These are phyloP conservation scores for Telopea speciosissima DNA, from an alignment of 177 flowering plant genomes.

Conservation along the genomic window DNA sequence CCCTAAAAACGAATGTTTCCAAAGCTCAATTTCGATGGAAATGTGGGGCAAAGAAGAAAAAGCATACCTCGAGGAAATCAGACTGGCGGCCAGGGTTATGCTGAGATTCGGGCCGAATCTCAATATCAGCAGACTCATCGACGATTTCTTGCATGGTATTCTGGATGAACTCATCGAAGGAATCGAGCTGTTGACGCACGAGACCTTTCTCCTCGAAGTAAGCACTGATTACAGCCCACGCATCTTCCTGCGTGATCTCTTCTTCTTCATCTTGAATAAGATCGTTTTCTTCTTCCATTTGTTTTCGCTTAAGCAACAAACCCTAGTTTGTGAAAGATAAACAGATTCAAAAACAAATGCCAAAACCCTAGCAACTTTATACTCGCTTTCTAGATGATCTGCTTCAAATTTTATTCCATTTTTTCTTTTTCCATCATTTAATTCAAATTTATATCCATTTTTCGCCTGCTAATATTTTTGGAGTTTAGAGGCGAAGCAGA, in stretches of 20 bases:
- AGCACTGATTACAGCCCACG: constrained; percentile 96
- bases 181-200: constrained; percentile 92
- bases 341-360: background rate
- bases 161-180: constrained; percentile 96
- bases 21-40: no score
- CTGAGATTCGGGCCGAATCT: constrained; percentile 95
- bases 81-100: constrained; percentile 92
- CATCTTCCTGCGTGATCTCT: constrained; percentile 96
- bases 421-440: no score
- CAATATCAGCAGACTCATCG: constrained; percentile 87
- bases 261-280: constrained; percentile 50
- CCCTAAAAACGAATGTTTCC: background rate
- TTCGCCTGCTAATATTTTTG: no score
- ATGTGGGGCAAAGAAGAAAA: background rate
- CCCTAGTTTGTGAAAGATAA: background rate
- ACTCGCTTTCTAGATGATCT: background rate
- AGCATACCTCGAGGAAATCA: constrained; percentile 74
- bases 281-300: constrained; percentile 39
- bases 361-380: background rate
- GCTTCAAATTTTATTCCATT: no score
- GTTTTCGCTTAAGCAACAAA: background rate
- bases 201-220: constrained; percentile 95
- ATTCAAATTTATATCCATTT: no score
- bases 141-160: constrained; percentile 99
- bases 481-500: no score